Conservation (phyloP, 495 filamentous ascomycete species). For the Aspergillus sclerotiicarbonarius region DNA sequence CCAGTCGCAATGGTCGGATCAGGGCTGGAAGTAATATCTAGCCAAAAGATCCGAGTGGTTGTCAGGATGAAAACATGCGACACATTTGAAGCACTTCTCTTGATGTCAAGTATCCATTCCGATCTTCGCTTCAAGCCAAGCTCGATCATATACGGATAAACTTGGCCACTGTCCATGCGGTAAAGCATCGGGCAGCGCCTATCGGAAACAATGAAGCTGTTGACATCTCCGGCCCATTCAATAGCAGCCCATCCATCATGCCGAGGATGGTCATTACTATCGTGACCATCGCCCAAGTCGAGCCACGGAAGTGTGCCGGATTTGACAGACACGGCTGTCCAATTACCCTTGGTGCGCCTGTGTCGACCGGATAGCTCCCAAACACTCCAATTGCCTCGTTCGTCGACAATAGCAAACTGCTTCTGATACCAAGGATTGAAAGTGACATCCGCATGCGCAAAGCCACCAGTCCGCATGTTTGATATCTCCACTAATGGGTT, state of each 20-base stretch:
- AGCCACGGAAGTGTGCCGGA: conserved; percentile 32
- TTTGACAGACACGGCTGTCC: conserved; percentile 22
- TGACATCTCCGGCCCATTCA: conserved; percentile 47
- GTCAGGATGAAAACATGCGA: conserved; percentile 59
- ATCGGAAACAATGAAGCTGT: conserved; percentile 46
- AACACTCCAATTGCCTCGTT: conserved; percentile 69
- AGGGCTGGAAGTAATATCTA: conserved; percentile 25
- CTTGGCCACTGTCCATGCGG: conserved; percentile 23
- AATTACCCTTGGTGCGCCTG: conserved; percentile 28
- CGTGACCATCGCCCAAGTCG: conserved; percentile 20
- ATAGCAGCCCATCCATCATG: conserved; percentile 53
- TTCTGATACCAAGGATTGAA: conserved; percentile 74
- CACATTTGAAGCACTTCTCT: conserved; percentile 40
- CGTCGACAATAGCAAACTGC: conserved; percentile 73
- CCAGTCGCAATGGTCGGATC: conserved; percentile 1
- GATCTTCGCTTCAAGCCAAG: conserved; percentile 34
- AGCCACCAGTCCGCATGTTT: conserved; percentile 52
- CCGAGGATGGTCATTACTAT: conserved; percentile 15
- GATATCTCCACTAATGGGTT: conserved; percentile 60
- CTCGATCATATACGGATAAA: conserved; percentile 29
- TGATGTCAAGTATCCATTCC: conserved; percentile 57
- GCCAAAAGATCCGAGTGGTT: conserved; percentile 42
- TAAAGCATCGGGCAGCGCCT: conserved; percentile 43
- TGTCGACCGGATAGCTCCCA: conserved; percentile 62
- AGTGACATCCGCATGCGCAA: conserved; percentile 64